A percentile compares a stretch with the other conserved stretches of the same genome.
Conservation (phyloP, 306 rosid genomes). For the Geum urbanum region DNA sequence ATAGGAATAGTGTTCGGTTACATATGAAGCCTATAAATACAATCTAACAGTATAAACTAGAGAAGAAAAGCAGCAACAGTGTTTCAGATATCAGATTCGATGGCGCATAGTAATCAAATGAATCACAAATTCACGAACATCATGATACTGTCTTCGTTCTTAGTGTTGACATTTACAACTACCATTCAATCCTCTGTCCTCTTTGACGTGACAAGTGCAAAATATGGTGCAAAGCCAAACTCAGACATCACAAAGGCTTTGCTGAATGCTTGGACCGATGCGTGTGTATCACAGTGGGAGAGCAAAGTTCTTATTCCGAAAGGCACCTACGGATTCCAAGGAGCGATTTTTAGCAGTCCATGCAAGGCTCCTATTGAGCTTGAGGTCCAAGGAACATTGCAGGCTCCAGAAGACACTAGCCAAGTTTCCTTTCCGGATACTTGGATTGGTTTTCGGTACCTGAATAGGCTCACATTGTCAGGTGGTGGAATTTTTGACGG, state of each 20-base stretch:
- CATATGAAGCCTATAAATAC: not conserved
- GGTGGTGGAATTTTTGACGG: slow-evolving; percentile 2
- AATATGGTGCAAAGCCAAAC: slow-evolving; percentile 23
- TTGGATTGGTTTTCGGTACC: not conserved
- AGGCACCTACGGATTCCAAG: slow-evolving; percentile 13
- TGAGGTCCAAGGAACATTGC: slow-evolving; percentile 9
- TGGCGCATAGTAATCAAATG: not conserved
- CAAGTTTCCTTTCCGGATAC: not conserved
- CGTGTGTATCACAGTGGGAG: slow-evolving; percentile 20
- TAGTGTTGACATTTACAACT: not conserved
- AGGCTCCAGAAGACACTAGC: not conserved
- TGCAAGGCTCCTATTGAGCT: slow-evolving; percentile 37
- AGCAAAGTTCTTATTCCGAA: slow-evolving; percentile 21
- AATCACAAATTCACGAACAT: not conserved
- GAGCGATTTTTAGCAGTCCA: slow-evolving; percentile 23
- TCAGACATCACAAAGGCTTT: slow-evolving; percentile 21
- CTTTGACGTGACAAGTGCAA: slow-evolving; percentile 18
- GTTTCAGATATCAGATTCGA: not conserved
- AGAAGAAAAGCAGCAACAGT: not conserved
- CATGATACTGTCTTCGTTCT: not conserved
- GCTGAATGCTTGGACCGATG: slow-evolving; percentile 35
- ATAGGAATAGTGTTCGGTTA: too few relatives aligned
- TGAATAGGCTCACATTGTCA: not conserved
- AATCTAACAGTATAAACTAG: not conserved
- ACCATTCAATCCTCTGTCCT: not conserved